These are phyloP conservation scores for Orbilia ellipsospora DNA, from an alignment of 2,329 filamentous ascomycete genomes.

Conservation along the genomic window DNA sequence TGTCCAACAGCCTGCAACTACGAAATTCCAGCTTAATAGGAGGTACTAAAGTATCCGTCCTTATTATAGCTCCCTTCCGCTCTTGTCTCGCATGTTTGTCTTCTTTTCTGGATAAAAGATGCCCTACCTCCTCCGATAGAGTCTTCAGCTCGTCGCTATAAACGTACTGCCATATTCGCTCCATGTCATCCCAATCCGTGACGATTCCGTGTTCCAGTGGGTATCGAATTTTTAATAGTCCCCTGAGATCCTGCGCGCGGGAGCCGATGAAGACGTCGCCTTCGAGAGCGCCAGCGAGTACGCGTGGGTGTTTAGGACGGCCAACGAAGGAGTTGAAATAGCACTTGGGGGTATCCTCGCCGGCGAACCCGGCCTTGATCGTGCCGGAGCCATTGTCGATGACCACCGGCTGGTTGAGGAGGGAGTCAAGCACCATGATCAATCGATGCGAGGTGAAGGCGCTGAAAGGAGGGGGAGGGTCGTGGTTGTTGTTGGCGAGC, in stretches of 20 bases:
- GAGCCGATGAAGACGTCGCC: constrained; percentile 97
- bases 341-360: constrained; percentile 94
- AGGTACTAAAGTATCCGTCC: too few species aligned
- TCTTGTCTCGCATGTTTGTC: too few species aligned
- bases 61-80: too few species aligned
- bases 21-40: background rate
- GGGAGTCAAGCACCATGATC: constrained; percentile 66
- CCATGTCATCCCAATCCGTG: constrained; percentile 99
- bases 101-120: constrained; percentile 37
- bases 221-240: constrained; percentile 93
- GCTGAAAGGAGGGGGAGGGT: constrained; percentile 7
- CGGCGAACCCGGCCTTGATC: constrained; percentile 95
- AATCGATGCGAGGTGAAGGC: constrained; percentile 1
- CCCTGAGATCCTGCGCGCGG: constrained; percentile 87
- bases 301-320: constrained; percentile 91
- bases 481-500: constrained; percentile 2
- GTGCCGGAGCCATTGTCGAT: constrained; percentile 99
- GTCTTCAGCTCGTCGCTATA: constrained; percentile 97
- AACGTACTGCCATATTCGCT: constrained; percentile 98
- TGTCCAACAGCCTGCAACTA: constrained; percentile 40
- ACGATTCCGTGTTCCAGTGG: constrained; percentile 97
- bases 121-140: constrained; percentile 87
- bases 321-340: constrained; percentile 98
- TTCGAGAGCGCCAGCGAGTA: constrained; percentile 94
- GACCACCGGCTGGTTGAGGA: constrained; percentile 98